A percentile compares a stretch with the other conserved stretches of the same genome.
These are phyloP conservation scores for Pleurotus pulmonarius DNA, from an alignment of 768 basidiomycete species.

Conservation along the genomic window DNA sequence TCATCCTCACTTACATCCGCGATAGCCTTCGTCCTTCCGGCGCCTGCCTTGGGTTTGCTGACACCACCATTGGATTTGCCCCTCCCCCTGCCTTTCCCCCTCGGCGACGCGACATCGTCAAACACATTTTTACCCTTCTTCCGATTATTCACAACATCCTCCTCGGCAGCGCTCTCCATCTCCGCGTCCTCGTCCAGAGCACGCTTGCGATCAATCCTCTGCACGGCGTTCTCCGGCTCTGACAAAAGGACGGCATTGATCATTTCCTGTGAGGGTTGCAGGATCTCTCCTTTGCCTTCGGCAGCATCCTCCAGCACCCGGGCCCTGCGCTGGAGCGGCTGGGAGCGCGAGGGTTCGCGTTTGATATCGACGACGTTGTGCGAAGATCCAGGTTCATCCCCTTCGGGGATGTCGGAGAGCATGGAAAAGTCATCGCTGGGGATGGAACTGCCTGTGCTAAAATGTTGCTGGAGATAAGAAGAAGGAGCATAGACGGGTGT, in stretches of 20 bases:
- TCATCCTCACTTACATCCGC: slow-evolving; percentile 16
- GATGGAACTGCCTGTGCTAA: slow-evolving; percentile 5
- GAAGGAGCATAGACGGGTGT: slow-evolving; percentile 21
- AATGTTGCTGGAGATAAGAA: not conserved
- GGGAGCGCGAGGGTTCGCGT: slow-evolving; percentile 24
- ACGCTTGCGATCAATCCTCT: slow-evolving; percentile 35
- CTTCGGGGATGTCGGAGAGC: slow-evolving; percentile 13
- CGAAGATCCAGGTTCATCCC: slow-evolving; percentile 5
- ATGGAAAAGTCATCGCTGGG: slow-evolving; percentile 19
- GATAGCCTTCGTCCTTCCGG: slow-evolving; percentile 5
- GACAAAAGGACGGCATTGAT: slow-evolving; percentile 33
- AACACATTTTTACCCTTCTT: slow-evolving; percentile 1
- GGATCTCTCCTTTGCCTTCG: slow-evolving; percentile 39
- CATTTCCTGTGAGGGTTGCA: slow-evolving; percentile 59
- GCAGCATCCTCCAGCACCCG: slow-evolving; percentile 43
- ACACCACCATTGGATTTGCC: slow-evolving; percentile 14
- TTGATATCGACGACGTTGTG: slow-evolving; percentile 8
- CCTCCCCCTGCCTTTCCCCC: slow-evolving; percentile 4
- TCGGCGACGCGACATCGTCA: not conserved
- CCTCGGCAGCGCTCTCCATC: slow-evolving; percentile 37
- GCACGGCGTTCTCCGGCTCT: slow-evolving; percentile 10
- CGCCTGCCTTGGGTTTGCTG: slow-evolving; percentile 8
- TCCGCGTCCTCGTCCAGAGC: slow-evolving; percentile 27
- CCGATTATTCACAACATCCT: slow-evolving; percentile 21
- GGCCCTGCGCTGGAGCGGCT: slow-evolving; percentile 45